These are phyloP conservation scores for Vaccinium macrocarpon DNA, from an alignment of 148 eudicot genomes.

Conservation along the genomic window DNA sequence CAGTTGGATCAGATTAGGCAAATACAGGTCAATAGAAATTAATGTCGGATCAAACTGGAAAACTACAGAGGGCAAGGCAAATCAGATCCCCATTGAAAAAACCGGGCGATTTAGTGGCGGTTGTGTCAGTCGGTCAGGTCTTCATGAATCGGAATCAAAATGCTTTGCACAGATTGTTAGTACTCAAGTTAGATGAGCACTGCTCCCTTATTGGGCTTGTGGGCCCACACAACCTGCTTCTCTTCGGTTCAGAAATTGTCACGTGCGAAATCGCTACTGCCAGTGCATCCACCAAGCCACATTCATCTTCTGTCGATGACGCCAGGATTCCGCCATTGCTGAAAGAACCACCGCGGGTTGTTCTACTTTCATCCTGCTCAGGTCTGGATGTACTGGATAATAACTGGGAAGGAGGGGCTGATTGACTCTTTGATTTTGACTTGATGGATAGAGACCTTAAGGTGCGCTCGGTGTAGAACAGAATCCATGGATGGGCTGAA, in stretches of 20 bases:
- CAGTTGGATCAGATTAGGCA: slow-evolving; percentile 11
- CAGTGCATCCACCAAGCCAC: slow-evolving; percentile 52
- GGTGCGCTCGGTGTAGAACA: slow-evolving; percentile 70
- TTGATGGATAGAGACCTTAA: slow-evolving; percentile 49
- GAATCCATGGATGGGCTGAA: slow-evolving; percentile 86
- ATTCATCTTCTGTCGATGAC: slow-evolving; percentile 40
- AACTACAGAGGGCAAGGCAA: neutral
- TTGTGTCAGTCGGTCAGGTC: slow-evolving; percentile 15
- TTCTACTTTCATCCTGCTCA: slow-evolving; percentile 25
- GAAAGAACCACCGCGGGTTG: slow-evolving; percentile 14
- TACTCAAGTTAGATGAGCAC: slow-evolving; percentile 36
- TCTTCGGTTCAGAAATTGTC: slow-evolving; percentile 59
- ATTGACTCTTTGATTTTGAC: slow-evolving; percentile 40
- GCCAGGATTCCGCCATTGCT: slow-evolving; percentile 22
- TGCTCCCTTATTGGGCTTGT: slow-evolving; percentile 48
- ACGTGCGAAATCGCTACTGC: slow-evolving; percentile 64
- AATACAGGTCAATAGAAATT: neutral
- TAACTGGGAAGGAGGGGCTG: slow-evolving; percentile 25
- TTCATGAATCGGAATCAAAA: slow-evolving; percentile 34
- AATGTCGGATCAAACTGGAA: neutral
- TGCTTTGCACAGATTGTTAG: slow-evolving; percentile 66
- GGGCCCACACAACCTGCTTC: slow-evolving; percentile 49
- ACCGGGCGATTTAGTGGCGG: neutral
- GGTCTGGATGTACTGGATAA: slow-evolving; percentile 7
- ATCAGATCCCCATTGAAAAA: slow-evolving; percentile 15